phyloP scores from a whole-genome alignment of 495 filamentous ascomycete species.

The Cercophora scortea region DNA sequence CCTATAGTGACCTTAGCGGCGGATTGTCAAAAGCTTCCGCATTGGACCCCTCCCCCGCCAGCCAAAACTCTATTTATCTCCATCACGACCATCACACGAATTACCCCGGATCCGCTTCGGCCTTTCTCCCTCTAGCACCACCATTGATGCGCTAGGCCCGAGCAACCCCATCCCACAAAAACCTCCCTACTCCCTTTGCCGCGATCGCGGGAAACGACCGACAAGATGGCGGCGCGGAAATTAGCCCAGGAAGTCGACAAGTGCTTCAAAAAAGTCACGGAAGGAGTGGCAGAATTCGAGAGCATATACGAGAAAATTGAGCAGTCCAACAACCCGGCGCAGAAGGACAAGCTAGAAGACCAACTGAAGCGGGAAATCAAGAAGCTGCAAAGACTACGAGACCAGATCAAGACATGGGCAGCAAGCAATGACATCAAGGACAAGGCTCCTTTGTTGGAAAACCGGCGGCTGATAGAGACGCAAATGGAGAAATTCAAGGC shows the following conservation, averaged over 20 bases:
- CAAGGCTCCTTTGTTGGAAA: slow-evolving; percentile 87
- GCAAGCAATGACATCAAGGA: slow-evolving; percentile 97
- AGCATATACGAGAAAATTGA: slow-evolving; percentile 93
- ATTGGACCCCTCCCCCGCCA: too few species aligned
- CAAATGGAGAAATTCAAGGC: slow-evolving; percentile 99
- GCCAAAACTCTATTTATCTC: too few species aligned
- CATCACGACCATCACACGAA: too few species aligned
- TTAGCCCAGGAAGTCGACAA: slow-evolving; percentile 95
- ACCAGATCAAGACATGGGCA: slow-evolving; percentile 99
- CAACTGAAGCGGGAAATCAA: slow-evolving; percentile 98
- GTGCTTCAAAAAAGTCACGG: slow-evolving; percentile 93
- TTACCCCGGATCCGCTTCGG: too few species aligned
- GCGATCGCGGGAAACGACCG: slow-evolving; percentile 4
- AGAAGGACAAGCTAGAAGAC: slow-evolving; percentile 97
- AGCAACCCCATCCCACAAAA: too few species aligned
- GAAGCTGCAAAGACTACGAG: slow-evolving; percentile 93
- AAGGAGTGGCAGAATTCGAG: slow-evolving; percentile 90
- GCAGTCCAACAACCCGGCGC: slow-evolving; percentile 78
- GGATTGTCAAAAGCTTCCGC: too few species aligned
- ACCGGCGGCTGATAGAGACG: slow-evolving; percentile 92
- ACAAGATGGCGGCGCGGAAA: slow-evolving; percentile 85
- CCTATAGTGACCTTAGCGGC: too few species aligned
- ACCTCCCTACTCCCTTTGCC: too few species aligned
- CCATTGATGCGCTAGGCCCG: too few species aligned
- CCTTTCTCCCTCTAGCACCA: too few species aligned